Evolutionary conservation across 1,284 basidiomycete species (phyloP), one percentile per base, ranked within the genome.

Genomic region (Ganoderma meredithae): DNA sequence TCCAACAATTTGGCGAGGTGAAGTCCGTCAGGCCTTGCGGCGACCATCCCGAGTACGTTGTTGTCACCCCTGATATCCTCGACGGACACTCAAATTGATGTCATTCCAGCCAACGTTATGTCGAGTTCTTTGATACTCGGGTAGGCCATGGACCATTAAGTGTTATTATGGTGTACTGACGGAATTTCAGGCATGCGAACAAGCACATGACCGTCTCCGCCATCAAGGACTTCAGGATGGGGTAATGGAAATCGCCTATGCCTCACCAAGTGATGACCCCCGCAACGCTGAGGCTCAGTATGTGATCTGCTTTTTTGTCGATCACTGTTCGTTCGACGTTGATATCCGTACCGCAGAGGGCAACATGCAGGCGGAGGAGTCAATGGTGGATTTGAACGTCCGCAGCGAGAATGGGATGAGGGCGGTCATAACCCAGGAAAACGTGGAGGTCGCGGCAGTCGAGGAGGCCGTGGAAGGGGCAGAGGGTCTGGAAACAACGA

Each of bases 111-210:
- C 90, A 94, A 76, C 89, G 92, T 67, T 90, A 94, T 71, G 90
- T 98, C 15, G 96, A 98, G 78, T 96, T 89, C 76, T 98, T 91
- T 77, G 96, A 98, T 77, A 93, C 87, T 55, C 84, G 96, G 76
- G 95, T 93, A 71, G 79, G 88, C 74, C 9, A 52, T 19, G 3
- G 33, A 12, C 43, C 62, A 0, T 19, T 15, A 36, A 22, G 17
- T n/a, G 2, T 25, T 3, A 15, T 52, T 12, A n/a, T 41, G 17
- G 53, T 43, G 15, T n/a, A 22, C 36, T 68, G 10, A 62, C 25
- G 12, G 8, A 13, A 5, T 55, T 31, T 60, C 68, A 91, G 93
- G 91, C 88, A 58, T 92, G 90, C 69, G 90, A 89, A 43, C 88
- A 92, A 73, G 94, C 97, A 0, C 90, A 90, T 73, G 94, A 98